A percentile compares a stretch with the other conserved stretches of the same genome.
phyloP scores from a whole-genome alignment of 1,284 basidiomycete species.

The Retiboletus flavoniger region DNA sequence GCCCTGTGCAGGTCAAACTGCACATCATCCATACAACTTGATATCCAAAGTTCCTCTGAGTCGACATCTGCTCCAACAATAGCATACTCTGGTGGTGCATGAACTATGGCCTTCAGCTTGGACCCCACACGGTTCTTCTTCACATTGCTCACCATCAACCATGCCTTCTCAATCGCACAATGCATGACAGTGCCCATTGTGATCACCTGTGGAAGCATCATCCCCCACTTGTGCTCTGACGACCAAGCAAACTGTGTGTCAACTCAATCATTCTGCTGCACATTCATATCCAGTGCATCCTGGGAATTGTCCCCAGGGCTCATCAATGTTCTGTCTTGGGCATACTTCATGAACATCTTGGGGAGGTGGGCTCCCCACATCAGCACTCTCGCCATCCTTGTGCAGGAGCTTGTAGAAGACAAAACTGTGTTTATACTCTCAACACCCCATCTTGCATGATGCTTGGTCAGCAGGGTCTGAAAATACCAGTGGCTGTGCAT shows the following conservation, averaged over 20 bases:
- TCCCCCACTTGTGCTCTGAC: constrained; percentile 65
- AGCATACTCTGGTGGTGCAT: constrained; percentile 88
- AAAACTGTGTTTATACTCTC: constrained; percentile 43
- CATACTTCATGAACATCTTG: constrained; percentile 87
- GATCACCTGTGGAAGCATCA: constrained; percentile 95
- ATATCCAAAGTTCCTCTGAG: constrained; percentile 99
- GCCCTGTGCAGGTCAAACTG: constrained; percentile 98
- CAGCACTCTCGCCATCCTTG: constrained; percentile 91
- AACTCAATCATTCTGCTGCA: constrained; percentile 66
- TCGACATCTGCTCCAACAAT: constrained; percentile 99
- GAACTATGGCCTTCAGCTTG: constrained; percentile 97
- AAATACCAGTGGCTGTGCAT: constrained; percentile 47
- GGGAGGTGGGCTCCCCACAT: constrained; percentile 90
- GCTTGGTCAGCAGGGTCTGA: constrained; percentile 59
- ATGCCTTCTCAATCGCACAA: constrained; percentile 96
- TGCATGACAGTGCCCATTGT: constrained; percentile 99
- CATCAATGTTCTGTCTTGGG: constrained; percentile 82
- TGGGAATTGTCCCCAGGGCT: constrained; percentile 78
- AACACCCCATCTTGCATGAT: constrained; percentile 45
- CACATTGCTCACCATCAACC: constrained; percentile 97
- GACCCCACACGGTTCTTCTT: constrained; percentile 97
- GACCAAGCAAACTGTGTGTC: constrained; percentile 47
- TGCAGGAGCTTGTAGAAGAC: constrained; percentile 93
- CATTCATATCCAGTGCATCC: constrained; percentile 89
- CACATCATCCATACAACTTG: constrained; percentile 97